Conservation (phyloP, 768 basidiomycete genomes). For the Cystofilobasidium ferigula region DNA sequence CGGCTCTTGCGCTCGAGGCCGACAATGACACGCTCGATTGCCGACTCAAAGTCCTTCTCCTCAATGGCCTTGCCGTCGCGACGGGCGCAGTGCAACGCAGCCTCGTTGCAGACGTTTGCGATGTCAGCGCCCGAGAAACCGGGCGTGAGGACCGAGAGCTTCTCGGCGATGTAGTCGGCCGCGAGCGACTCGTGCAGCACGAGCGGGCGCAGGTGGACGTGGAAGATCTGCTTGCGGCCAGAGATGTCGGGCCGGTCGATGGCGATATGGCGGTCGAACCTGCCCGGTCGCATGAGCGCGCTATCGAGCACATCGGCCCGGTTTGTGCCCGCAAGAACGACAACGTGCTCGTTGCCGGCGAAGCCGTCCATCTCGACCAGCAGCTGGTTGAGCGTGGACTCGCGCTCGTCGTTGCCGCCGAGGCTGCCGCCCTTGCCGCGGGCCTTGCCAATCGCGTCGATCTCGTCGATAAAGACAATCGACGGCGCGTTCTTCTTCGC, state of each 20-base stretch:
- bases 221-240: conserved; percentile 85
- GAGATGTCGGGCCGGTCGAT: conserved; percentile 91
- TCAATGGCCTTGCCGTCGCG: conserved; percentile 64
- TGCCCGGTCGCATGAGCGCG: conserved; percentile 91
- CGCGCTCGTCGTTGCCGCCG: conserved; percentile 94
- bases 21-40: conserved; percentile 95
- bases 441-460: conserved; percentile 95
- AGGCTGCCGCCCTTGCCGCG: conserved; percentile 65
- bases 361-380: conserved; percentile 99
- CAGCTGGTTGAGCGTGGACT: conserved; percentile 92
- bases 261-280: conserved; percentile 91
- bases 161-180: conserved; percentile 57
- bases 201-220: conserved; percentile 78
- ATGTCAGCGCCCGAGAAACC: conserved; percentile 99
- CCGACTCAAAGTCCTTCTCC: conserved; percentile 84
- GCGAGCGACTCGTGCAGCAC: conserved; percentile 46
- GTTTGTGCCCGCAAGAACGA: conserved; percentile 93
- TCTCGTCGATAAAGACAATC: conserved; percentile 98
- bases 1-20: conserved; percentile 92
- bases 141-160: conserved; percentile 89
- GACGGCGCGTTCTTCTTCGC: conserved; percentile 97
- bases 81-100: conserved; percentile 86
- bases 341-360: conserved; percentile 90
- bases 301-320: conserved; percentile 90
- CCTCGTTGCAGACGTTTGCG: conserved; percentile 97